Evolutionary conservation across 768 basidiomycete genomes (phyloP), one percentile per base, ranked within the genome.

Genomic region (Xerocomus spinulosus): DNA sequence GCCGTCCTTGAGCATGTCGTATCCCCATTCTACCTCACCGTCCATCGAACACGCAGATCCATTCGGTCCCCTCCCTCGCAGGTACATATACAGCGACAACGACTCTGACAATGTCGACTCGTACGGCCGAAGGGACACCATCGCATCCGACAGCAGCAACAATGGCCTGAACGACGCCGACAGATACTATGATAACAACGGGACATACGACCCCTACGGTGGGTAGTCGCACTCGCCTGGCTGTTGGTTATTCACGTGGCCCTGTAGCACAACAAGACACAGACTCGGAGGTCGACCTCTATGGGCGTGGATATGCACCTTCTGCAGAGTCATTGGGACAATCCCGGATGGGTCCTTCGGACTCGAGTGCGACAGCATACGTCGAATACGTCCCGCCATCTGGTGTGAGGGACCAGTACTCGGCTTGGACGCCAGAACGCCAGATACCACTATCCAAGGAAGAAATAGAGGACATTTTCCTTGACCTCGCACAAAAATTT

Each of bases 361-460:
- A 89, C 29, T 77, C 85, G 9, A 83, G 56, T 18, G 87, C 85
- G 24, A 83, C 87, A 0, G 82, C 85, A 0, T 87, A 82, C 57
- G 72, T 76, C 51, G 88, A 91, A 46, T 81, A 82, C 50, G 68
- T 68, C 30, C 73, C 74, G 12, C 67, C 77, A 3, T 68, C 73
- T 25, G 80, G 80, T 45, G 78, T 63, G 5, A 80, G 83, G 39
- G 93, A 97, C 58, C 82, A 92, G 32, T 97, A 97, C 63, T 89
- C 95, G 0, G 92, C 95, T 1, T 99, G 96, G 96, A 83, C 82
- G 9, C 69, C 82, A 33, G 96, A 98, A 43, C 84, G 89, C 13
- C 83, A 88, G 56, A 96, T 97, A 52, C 95, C 95, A n/a, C 74
- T 99, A 13, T 94, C 92, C 17, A 97, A 98, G 74, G 96, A 99